Evolutionary conservation across 2,329 filamentous ascomycete genomes (phyloP).

Genomic region (Exophiala sp.): DNA sequence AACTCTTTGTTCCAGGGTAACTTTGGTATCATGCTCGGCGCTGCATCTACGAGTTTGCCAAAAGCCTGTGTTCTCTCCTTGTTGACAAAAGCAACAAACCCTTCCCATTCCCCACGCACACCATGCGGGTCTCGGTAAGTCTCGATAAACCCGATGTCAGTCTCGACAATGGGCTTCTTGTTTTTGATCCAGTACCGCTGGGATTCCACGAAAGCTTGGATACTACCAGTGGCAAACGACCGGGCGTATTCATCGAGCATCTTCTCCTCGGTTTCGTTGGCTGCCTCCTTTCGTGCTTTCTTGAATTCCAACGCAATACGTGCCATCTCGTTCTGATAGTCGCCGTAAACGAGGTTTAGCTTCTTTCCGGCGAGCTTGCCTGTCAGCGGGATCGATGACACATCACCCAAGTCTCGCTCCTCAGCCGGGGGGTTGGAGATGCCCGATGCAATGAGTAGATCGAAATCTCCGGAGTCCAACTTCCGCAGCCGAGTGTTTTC

Average conservation of each 20-base stretch:
- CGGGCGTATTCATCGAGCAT: slow-evolving; percentile 70
- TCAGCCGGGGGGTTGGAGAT: slow-evolving; percentile 52
- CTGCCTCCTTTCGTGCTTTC: slow-evolving; percentile 61
- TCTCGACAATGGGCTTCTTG: slow-evolving; percentile 72
- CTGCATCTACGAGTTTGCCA: slow-evolving; percentile 72
- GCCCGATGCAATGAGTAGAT: slow-evolving; percentile 69
- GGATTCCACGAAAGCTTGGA: slow-evolving; percentile 72
- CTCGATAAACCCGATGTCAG: slow-evolving; percentile 78
- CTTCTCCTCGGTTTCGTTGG: slow-evolving; percentile 66
- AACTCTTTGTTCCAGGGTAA: slow-evolving; percentile 84
- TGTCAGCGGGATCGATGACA: slow-evolving; percentile 56
- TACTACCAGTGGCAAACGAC: slow-evolving; percentile 67
- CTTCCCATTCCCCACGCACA: slow-evolving; percentile 77
- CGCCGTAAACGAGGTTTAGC: slow-evolving; percentile 67
- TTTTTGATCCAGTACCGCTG: slow-evolving; percentile 79
- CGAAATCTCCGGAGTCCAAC: slow-evolving; percentile 57
- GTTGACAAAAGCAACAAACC: slow-evolving; percentile 75
- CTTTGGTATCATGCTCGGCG: slow-evolving; percentile 76
- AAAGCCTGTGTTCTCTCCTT: slow-evolving; percentile 85
- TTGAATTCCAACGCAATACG: slow-evolving; percentile 60
- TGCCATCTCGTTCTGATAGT: slow-evolving; percentile 66
- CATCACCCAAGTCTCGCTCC: slow-evolving; percentile 64
- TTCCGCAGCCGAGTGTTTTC: slow-evolving; percentile 75
- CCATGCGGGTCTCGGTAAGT: slow-evolving; percentile 79
- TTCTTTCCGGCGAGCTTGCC: slow-evolving; percentile 61